Evolutionary conservation across 108 stramenopile genomes (phyloP), one percentile per base, ranked within the genome.

Genomic region (Fragilaria crotonensis): DNA sequence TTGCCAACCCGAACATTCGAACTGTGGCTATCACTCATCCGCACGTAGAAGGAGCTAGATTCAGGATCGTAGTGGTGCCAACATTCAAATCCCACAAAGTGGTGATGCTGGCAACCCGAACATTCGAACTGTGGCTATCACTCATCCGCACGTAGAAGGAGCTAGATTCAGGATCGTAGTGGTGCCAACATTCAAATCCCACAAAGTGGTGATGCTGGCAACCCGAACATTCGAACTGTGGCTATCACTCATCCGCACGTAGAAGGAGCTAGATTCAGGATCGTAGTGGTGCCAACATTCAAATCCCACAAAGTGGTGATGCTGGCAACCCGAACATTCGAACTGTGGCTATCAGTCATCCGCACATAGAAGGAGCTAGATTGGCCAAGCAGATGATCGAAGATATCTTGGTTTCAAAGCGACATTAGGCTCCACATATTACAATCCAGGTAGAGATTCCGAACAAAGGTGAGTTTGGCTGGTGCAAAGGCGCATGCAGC

Each of bases 181-280:
- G 90, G 93, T 17, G 83, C 92, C 1, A 74, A 80, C 63, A 75
- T 99, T 23, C 96, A 97, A 59, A 95, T 98, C 50, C 96, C 96
- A 3, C 78, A 77, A 41, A 67, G 74, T 19, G 79, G 89, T 0
- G 89, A 90, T 61, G 58, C 70, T 2, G 83, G 83, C 26, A 71
- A 89, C 57, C 79, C 79, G 3, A 27, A 63, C 0, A 67, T 84
- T 22, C 54, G 93, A 20, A 85, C 84, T n/a, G 71, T 89, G 63
- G 81, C 76, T 55, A 83, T 94, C 63, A 94, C 93, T 2, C 84
- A 87, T 63, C 85, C 89, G 17, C 76, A 76, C 25, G 60, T 62
- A 33, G 78, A 79, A 53, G 93, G 93, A 33, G 88, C 84, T 29
- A 52, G 83, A 19, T 68, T 70, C 96, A 99, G 67, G 89, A 87